phyloP scores from a whole-genome alignment of 108 stramenopile genomes.

The Asterionellopsis glacialis region DNA sequence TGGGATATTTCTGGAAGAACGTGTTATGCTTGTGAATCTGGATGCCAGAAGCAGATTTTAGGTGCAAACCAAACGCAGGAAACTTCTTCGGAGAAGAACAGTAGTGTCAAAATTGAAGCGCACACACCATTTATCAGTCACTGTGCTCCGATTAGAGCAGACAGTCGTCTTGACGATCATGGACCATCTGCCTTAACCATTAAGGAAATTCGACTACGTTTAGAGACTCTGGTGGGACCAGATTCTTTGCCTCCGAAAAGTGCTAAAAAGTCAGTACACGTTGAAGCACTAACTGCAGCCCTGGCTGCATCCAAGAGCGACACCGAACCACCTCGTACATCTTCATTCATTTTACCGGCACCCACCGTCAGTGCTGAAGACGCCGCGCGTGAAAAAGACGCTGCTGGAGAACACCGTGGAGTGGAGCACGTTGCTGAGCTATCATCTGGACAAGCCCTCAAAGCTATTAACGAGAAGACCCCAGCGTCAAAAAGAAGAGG shows the following conservation, averaged over 20 bases:
- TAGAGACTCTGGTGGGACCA: slow-evolving; percentile 14
- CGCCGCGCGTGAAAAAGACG: slow-evolving; percentile 56
- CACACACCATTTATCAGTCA: slow-evolving; percentile 56
- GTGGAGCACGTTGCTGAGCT: slow-evolving; percentile 75
- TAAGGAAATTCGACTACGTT: slow-evolving; percentile 43
- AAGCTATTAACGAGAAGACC: slow-evolving; percentile 10
- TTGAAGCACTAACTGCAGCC: no score
- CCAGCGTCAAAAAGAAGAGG: no score
- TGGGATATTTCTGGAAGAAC: slow-evolving; percentile 61
- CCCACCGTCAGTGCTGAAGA: slow-evolving; percentile 46
- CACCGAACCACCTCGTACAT: background rate
- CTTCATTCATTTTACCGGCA: slow-evolving; percentile 4
- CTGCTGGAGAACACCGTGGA: slow-evolving; percentile 56
- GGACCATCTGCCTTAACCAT: slow-evolving; percentile 49
- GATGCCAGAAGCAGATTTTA: slow-evolving; percentile 39
- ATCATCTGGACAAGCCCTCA: slow-evolving; percentile 45
- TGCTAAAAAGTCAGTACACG: no score
- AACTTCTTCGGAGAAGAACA: background rate
- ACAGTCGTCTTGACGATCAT: slow-evolving; percentile 26
- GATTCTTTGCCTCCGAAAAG: no score
- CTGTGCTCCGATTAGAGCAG: slow-evolving; percentile 43
- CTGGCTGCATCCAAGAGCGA: background rate
- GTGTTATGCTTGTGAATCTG: slow-evolving; percentile 60
- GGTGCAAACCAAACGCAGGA: background rate
- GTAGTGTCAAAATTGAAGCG: slow-evolving; percentile 12